Percentiles rank a stretch among this genome's conserved stretches.
phyloP scores from a whole-genome alignment of 495 filamentous ascomycete species.

The Penicillium tannophilum region DNA sequence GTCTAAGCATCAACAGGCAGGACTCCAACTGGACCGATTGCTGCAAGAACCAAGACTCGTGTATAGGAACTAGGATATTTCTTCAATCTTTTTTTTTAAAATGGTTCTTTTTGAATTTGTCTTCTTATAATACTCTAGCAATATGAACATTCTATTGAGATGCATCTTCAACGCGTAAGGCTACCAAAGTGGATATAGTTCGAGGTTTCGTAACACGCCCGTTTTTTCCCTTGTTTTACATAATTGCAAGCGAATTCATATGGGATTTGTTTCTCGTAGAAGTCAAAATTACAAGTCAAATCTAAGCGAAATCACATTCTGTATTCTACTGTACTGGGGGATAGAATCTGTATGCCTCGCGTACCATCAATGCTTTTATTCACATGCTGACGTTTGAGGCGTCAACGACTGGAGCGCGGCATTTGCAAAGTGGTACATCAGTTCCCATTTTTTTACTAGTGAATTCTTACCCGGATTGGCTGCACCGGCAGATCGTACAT shows the following conservation, averaged over 20 bases:
- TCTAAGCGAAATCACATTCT: neutral
- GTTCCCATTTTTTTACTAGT: neutral
- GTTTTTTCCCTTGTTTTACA: conserved; percentile 2
- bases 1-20: conserved; percentile 20
- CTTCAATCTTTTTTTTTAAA: neutral
- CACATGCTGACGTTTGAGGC: conserved; percentile 13
- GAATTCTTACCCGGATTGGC: conserved; percentile 16
- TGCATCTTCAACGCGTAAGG: neutral
- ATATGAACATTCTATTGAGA: neutral
- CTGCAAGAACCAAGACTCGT: conserved; percentile 3
- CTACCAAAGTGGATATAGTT: conserved; percentile 3
- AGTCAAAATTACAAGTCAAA: neutral
- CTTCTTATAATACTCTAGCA: neutral
- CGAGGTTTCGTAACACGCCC: conserved; percentile 3
- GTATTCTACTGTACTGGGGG: neutral
- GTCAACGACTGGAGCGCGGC: neutral
- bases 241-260: neutral
- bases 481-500: conserved; percentile 15
- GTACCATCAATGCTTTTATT: neutral
- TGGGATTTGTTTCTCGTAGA: neutral
- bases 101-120: neutral
- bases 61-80: too few species aligned
- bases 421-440: neutral
- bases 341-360: too few species aligned
- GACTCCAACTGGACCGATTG: conserved; percentile 28